Evolutionary conservation across 164 flowering plant genomes (phyloP), one percentile per base, ranked within the genome.

Genomic region (Sedum album): DNA sequence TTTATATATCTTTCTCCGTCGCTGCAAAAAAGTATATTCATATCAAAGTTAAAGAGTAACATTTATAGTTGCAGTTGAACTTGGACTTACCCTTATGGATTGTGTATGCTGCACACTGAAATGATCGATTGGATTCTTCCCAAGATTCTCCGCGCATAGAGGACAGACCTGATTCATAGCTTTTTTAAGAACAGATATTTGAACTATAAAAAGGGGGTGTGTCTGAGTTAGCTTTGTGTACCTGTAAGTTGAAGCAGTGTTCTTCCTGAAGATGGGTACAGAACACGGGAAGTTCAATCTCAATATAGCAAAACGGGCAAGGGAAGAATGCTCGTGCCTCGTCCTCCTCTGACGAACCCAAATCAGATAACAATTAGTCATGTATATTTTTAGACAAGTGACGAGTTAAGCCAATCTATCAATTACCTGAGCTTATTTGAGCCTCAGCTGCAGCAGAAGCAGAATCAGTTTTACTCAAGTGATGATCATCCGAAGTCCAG

Each of bases 231-330:
- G 70, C 82, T 38, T 84, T 89, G 96, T 68, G 93, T 85, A 73
- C 84, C 75, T 76, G 84, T 18, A 83, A 71, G 78, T 90, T 91
- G 69, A 90, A 90, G 78, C 96, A 90, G 71, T 93, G 98, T 57
- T 93, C 98, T 67, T 87, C 90, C 68, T 87, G 86, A 33, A 89
- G 79, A 80, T 90, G 96, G 69, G 35, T 73, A 68, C 84, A 84
- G 30, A 93, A 80, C 60, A 77, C 53, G 5, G 75, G 75, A 65
- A 53, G 60, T 18, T 53, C 60, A 10, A 53, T 53, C 30, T 53
- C 60, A 25, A 53, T 23, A 53, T 53, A 53, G 60, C 60, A 53
- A 14, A 53, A 53, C 3, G 60, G 60, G 60, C 60, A 53, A 23
- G 28, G 60, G 13, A 53, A 53, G 60, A 53, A 53, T 8, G 60